Percentiles rank a stretch among this genome's conserved stretches.
phyloP scores from a whole-genome alignment of 768 basidiomycete species.

The Fomitopsis serialis region DNA sequence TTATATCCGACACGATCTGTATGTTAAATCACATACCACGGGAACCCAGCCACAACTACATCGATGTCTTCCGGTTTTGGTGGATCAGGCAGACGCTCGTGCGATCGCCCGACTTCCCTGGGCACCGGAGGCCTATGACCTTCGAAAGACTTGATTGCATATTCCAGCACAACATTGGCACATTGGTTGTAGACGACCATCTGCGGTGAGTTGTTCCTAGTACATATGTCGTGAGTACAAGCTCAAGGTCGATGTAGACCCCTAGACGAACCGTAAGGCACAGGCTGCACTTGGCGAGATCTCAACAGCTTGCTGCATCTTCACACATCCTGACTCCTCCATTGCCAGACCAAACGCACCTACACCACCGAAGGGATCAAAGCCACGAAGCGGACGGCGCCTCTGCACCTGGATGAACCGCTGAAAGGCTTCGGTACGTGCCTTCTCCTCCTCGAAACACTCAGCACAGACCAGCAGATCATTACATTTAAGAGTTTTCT shows the following conservation, averaged over 20 bases:
- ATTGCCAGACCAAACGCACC: conserved; percentile 64
- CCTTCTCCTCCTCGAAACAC: conserved; percentile 32
- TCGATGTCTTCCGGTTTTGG: conserved; percentile 52
- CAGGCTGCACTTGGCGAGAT: conserved; percentile 70
- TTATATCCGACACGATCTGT: not conserved
- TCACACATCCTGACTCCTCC: conserved; percentile 46
- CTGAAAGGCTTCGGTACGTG: conserved; percentile 24
- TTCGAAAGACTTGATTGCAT: conserved; percentile 47
- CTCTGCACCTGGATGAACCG: conserved; percentile 24
- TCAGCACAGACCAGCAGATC: conserved; percentile 41
- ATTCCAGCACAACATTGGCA: conserved; percentile 54
- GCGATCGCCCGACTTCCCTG: conserved; percentile 32
- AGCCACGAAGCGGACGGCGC: conserved; percentile 22
- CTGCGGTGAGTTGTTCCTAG: conserved; percentile 43
- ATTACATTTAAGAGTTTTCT: conserved; percentile 26
- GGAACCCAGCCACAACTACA: conserved; percentile 65
- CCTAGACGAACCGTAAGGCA: conserved; percentile 46
- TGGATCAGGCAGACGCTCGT: conserved; percentile 33
- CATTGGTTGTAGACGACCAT: conserved; percentile 66
- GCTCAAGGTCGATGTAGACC: not conserved
- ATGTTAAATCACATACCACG: conserved; percentile 47
- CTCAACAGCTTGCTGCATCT: conserved; percentile 63
- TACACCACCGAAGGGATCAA: conserved; percentile 40
- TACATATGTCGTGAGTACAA: conserved; percentile 1
- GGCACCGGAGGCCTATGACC: conserved; percentile 31